These are phyloP conservation scores for Iodosphaeria phyllophila DNA, from an alignment of 2,329 filamentous ascomycete genomes.

Conservation along the genomic window DNA sequence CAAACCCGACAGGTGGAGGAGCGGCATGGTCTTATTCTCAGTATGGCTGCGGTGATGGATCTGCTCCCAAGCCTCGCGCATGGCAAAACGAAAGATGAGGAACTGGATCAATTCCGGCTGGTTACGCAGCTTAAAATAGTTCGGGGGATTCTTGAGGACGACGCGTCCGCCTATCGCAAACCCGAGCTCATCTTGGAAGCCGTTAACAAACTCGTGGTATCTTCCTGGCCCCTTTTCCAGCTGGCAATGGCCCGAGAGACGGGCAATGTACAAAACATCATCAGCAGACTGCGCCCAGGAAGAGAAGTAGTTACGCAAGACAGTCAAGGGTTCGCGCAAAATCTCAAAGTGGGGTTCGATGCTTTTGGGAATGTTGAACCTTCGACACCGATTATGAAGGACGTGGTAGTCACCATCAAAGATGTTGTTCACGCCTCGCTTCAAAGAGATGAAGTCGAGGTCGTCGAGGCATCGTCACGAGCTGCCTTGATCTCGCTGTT, in stretches of 20 bases:
- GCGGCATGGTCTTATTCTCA: constrained; percentile 46
- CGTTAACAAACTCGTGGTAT: constrained; percentile 35
- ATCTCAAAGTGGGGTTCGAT: no score
- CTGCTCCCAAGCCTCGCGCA: constrained; percentile 17
- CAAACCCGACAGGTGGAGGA: constrained; percentile 45
- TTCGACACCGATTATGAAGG: no score
- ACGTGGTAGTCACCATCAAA: no score
- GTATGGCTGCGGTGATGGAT: constrained; percentile 39
- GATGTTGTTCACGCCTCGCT: constrained; percentile 26
- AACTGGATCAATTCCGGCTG: constrained; percentile 5
- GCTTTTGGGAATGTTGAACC: no score
- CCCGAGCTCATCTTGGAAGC: constrained; percentile 48
- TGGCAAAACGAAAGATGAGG: constrained; percentile 1
- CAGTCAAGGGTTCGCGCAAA: no score
- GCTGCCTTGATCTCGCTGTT: constrained; percentile 31
- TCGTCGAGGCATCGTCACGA: constrained; percentile 27
- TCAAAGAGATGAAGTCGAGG: constrained; percentile 28
- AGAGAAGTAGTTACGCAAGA: no score
- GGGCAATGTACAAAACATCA: constrained; percentile 2
- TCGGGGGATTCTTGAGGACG: constrained; percentile 19
- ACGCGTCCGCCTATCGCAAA: constrained; percentile 29
- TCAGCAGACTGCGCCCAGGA: constrained; percentile 7
- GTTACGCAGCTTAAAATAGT: constrained; percentile 11
- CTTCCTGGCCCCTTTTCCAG: constrained; percentile 28
- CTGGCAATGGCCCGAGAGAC: constrained; percentile 9